Percentiles rank a stretch among this genome's conserved stretches.
phyloP scores from a whole-genome alignment of 441 rosid species.

The Dalechampia spathulata region DNA sequence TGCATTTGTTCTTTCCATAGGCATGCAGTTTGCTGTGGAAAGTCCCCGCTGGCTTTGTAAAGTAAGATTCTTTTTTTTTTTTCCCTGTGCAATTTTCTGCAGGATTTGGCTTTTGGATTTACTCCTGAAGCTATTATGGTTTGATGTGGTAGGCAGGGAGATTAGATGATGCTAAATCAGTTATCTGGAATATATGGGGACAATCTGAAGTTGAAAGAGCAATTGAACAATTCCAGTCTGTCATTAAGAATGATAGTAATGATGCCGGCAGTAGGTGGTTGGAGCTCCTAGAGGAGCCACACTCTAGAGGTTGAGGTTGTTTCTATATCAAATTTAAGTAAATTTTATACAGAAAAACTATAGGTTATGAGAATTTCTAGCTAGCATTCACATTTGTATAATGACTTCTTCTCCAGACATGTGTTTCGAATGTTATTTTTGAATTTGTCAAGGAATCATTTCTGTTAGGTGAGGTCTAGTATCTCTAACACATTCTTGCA shows the following conservation, averaged over 20 bases:
- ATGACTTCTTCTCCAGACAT: too few species aligned
- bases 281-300: constrained; percentile 71
- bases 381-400: not conserved
- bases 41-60: constrained; percentile 86
- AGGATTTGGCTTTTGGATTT: constrained; percentile 7
- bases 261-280: constrained; percentile 50
- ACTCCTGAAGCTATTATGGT: constrained; percentile 11
- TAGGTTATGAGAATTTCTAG: not conserved
- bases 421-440: too few species aligned
- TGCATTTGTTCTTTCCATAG: constrained; percentile 49
- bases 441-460: too few species aligned
- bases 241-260: constrained; percentile 43
- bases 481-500: too few species aligned
- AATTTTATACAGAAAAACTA: not conserved
- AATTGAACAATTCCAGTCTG: constrained; percentile 50
- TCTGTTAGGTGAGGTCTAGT: too few species aligned
- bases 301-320: constrained; percentile 76
- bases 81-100: constrained; percentile 3
- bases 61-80: constrained; percentile 29
- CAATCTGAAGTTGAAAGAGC: constrained; percentile 48
- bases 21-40: constrained; percentile 76
- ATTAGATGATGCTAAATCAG: constrained; percentile 47
- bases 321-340: constrained; percentile 17
- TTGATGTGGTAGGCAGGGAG: constrained; percentile 42
- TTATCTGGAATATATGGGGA: constrained; percentile 60